Evolutionary conservation across 2,329 filamentous ascomycete species (phyloP).

Genomic region (Xylaria digitata): DNA sequence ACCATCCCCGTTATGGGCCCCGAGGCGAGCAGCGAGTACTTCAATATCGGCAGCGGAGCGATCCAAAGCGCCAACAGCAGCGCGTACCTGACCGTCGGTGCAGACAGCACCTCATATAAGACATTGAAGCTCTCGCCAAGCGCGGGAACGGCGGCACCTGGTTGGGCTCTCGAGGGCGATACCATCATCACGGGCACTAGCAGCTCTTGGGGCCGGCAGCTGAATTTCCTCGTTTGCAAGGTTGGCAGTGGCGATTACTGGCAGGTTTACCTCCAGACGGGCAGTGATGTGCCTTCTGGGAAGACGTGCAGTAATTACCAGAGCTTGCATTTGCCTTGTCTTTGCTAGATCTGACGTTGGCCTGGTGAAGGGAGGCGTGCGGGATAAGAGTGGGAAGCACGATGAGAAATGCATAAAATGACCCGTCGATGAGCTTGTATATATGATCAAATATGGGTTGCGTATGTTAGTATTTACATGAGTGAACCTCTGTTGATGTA

Average conservation of each 20-base stretch:
- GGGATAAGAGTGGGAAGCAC: neutral
- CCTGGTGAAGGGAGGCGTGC: neutral
- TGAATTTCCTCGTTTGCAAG: constrained; percentile 64
- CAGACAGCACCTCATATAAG: constrained; percentile 62
- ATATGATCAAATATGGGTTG: constrained; percentile 9
- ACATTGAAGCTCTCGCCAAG: constrained; percentile 57
- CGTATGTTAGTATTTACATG: constrained; percentile 28
- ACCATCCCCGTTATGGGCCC: constrained; percentile 63
- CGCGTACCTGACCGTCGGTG: constrained; percentile 61
- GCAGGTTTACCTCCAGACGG: constrained; percentile 65
- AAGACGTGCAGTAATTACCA: constrained; percentile 65
- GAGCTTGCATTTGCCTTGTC: constrained; percentile 64
- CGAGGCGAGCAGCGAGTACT: constrained; percentile 61
- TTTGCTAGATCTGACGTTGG: constrained; percentile 52
- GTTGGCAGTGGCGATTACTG: constrained; percentile 56
- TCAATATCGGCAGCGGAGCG: constrained; percentile 58
- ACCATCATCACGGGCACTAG: constrained; percentile 46
- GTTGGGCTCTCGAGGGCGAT: constrained; percentile 61
- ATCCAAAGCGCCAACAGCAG: constrained; percentile 63
- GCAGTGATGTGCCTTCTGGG: constrained; percentile 60
- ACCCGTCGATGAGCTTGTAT: constrained; percentile 5
- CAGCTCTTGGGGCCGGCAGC: constrained; percentile 50
- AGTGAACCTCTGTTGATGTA: constrained; percentile 24
- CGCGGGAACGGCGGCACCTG: constrained; percentile 54
- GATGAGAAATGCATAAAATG: neutral